These are phyloP conservation scores for Sungouiozyma intestinalis DNA, from an alignment of 805 yeast genomes.

Conservation along the genomic window DNA sequence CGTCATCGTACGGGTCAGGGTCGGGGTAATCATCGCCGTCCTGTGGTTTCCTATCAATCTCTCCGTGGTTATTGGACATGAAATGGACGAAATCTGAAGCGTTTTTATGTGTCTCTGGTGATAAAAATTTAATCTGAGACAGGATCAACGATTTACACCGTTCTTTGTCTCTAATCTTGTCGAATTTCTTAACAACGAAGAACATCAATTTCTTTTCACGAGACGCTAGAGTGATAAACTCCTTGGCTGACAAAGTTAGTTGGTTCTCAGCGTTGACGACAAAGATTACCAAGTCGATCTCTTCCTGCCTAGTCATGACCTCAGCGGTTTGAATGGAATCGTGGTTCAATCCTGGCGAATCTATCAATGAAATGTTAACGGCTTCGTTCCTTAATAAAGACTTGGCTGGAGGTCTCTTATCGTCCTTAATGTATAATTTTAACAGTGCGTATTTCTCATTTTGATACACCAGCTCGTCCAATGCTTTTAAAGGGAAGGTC, in stretches of 20 bases:
- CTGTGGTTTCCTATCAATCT: slow-evolving; percentile 29
- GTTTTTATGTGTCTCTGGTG: slow-evolving; percentile 87
- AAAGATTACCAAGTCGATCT: slow-evolving; percentile 89
- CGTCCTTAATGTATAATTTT: slow-evolving; percentile 74
- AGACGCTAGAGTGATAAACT: slow-evolving; percentile 83
- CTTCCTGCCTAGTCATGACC: slow-evolving; percentile 92
- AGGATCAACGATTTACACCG: slow-evolving; percentile 68
- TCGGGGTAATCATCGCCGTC: slow-evolving; percentile 26
- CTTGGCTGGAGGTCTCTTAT: slow-evolving; percentile 44
- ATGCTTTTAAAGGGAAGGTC: slow-evolving; percentile 39
- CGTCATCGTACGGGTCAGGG: slow-evolving; percentile 22
- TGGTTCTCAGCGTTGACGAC: slow-evolving; percentile 96
- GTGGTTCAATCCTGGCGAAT: slow-evolving; percentile 93
- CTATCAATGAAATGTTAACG: slow-evolving; percentile 84
- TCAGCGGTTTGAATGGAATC: slow-evolving; percentile 92
- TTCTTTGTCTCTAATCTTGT: slow-evolving; percentile 69
- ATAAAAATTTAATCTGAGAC: slow-evolving; percentile 72
- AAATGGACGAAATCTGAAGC: slow-evolving; percentile 90
- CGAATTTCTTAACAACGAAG: slow-evolving; percentile 89
- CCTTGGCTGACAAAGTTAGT: slow-evolving; percentile 87
- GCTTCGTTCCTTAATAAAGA: slow-evolving; percentile 81
- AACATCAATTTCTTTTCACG: slow-evolving; percentile 85
- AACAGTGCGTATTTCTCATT: slow-evolving; percentile 63
- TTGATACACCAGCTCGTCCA: slow-evolving; percentile 62
- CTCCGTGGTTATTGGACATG: slow-evolving; percentile 51